Evolutionary conservation across 2,329 filamentous ascomycete species (phyloP), one percentile per base, ranked within the genome.

Genomic region (Pseudomassariella vexata): DNA sequence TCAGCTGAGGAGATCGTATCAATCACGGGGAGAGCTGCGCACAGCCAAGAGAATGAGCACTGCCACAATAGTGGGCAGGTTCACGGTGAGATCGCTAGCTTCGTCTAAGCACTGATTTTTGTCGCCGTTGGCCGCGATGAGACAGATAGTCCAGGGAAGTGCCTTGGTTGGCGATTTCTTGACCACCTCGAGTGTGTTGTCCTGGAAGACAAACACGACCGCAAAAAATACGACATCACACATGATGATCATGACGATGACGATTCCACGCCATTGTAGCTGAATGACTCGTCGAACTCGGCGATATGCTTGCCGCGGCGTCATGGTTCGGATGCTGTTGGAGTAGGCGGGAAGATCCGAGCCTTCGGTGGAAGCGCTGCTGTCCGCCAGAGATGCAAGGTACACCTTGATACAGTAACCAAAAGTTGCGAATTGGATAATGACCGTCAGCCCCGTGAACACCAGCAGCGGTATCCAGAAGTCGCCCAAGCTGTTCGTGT

Each of bases 341-440:
- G 75, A 73, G 60, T 89, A 89, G 0, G 81, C 82, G 0, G 85
- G 85, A 19, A 94, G 65, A 19, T 71, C 74, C 4, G 85, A 87
- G 48, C 73, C 79, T 30, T 81, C 79, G 1, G 83, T 87, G 5
- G 81, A 79, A 21, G 73, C 66, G 34, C 76, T 73, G 45, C 77
- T 78, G 55, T 94, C 86, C 39, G 78, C 73, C 34, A 95, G 68
- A 17, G 89, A 89, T 35, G 81, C 82, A 33, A 98, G 69, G 55
- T 96, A 98, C 29, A 98, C 86, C 53, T 94, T 88, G 61, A 95
- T 83, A 57, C 92, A 96, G 65, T 98, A 96, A 10, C 70, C 70
- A 55, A 77, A 81, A 16, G 84, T 89, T 29, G 69, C 65, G 31
- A 86, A 65, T 49, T 88, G 83, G 10, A 86, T 64, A 19, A 87